phyloP scores from a whole-genome alignment of 805 yeast genomes.

The Sungouiozyma intestinalis region DNA sequence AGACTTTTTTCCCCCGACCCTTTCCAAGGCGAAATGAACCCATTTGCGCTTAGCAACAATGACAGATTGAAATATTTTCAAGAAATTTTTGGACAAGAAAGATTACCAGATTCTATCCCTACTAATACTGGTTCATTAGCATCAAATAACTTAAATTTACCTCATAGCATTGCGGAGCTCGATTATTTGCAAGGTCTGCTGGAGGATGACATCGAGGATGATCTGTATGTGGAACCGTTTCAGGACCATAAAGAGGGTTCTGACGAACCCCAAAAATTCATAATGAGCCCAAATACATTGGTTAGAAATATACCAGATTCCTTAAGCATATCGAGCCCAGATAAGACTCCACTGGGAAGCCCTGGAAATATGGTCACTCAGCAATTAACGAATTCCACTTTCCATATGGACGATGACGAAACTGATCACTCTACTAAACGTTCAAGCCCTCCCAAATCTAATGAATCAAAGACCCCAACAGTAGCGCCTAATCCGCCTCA shows the following conservation, averaged over 20 bases:
- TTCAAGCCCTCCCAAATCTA: not conserved
- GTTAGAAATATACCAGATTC: conserved; percentile 24
- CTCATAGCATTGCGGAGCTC: conserved; percentile 18
- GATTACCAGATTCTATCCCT: conserved; percentile 14
- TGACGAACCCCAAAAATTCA: not conserved
- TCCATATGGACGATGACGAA: not conserved
- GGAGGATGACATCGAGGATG: conserved; percentile 15
- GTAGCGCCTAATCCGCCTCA: not conserved
- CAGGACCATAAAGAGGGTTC: not conserved
- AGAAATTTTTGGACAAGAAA: conserved; percentile 22
- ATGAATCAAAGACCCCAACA: not conserved
- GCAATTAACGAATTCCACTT: not conserved
- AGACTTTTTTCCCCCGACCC: no score
- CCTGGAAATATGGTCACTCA: conserved; percentile 8
- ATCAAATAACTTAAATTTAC: conserved; percentile 5
- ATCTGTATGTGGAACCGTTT: conserved; percentile 1
- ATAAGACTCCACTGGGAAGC: conserved; percentile 16
- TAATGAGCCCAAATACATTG: conserved; percentile 13
- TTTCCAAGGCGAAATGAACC: not conserved
- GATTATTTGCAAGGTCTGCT: conserved; percentile 12
- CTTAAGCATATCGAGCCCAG: conserved; percentile 21
- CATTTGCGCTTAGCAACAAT: not conserved
- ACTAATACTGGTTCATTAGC: conserved; percentile 1
- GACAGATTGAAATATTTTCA: conserved; percentile 10
- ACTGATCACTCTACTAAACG: no score